Evolutionary conservation across 495 filamentous ascomycete genomes (phyloP), one percentile per base, ranked within the genome.

Genomic region (Trichoderma asperelloides): DNA sequence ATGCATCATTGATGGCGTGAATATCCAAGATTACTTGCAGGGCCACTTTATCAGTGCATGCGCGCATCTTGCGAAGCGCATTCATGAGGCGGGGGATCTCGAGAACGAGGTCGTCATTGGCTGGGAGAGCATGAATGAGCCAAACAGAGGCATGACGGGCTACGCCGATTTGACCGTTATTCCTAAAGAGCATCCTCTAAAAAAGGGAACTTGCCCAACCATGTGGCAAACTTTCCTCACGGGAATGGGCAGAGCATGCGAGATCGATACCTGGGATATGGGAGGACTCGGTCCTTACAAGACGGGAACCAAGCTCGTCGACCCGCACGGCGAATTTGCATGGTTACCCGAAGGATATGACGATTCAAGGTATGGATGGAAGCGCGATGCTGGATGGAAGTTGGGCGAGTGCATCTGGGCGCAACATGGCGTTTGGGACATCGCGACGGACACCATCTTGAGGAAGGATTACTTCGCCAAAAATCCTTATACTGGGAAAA

Each of bases 1-100:
- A 70, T 96, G 94, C 68, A 89, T 97, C 65, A 93, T 98, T 63
- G 87, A 98, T 74, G 95, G 92, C 18, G 79, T 91, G 70, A 98
- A 98, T 74, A 98, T 98, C 65, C 95, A 98, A 74, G 94, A 98
- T 69, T 98, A 91, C 72, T 82, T 98, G 40, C 94, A 98, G 72
- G 84, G 85, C 37, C 96, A 97, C 72, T 97, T 91, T 68, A 82
- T 97, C 65, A 79, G 78, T 18, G 93, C 95, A 9, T 89, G 88
- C 69, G 85, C 82, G 47, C 89, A 96, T 70, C 81, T 98, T 11
- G 95, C 95, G 0, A 82, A 84, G 67, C 84, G 89, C 68, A 96
- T 98, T 72, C 88, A 92, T 66, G 92, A 98, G 68, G 93, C 95
- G 37, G 96, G 91, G 0, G 95, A 90, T 73, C 81, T 98, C 47